Conservation (phyloP, 768 basidiomycete species). For the Agaricus bisporus region DNA sequence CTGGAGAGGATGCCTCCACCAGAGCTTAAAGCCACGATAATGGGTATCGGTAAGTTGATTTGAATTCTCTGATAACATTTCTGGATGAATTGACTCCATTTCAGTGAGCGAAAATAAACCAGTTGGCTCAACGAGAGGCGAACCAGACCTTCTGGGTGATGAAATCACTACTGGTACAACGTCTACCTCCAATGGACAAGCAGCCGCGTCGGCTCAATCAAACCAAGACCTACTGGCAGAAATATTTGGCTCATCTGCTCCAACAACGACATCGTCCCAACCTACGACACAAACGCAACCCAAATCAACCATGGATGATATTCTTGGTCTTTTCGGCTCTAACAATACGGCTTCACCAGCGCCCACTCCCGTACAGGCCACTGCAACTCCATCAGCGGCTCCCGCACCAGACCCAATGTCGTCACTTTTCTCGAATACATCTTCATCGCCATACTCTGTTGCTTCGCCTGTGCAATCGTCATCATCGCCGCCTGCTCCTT, state of each 20-base stretch:
- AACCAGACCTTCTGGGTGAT: conserved; percentile 79
- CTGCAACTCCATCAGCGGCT: conserved; percentile 16
- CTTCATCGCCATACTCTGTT: conserved; percentile 14
- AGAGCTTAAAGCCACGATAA: conserved; percentile 94
- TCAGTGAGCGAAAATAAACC: conserved; percentile 93
- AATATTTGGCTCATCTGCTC: conserved; percentile 67
- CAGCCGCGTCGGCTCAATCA: conserved; percentile 39
- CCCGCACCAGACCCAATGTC: conserved; percentile 13
- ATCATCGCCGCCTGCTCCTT: conserved; percentile 15
- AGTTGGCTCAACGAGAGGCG: conserved; percentile 74
- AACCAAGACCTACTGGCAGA: conserved; percentile 89
- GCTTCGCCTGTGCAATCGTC: conserved; percentile 2
- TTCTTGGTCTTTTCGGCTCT: conserved; percentile 80
- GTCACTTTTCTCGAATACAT: conserved; percentile 13
- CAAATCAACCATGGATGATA: conserved; percentile 75
- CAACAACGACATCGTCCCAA: conserved; percentile 27
- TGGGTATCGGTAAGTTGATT: conserved; percentile 69
- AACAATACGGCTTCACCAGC: conserved; percentile 30
- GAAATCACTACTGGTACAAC: conserved; percentile 37
- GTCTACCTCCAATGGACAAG: conserved; percentile 31
- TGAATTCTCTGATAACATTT: not conserved
- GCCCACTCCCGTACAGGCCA: conserved; percentile 8
- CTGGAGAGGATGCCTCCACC: conserved; percentile 99
- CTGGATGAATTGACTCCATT: not conserved
- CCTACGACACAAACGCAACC: conserved; percentile 38